phyloP scores from a whole-genome alignment of 306 rosid genomes.

The Fragaria vesca region DNA sequence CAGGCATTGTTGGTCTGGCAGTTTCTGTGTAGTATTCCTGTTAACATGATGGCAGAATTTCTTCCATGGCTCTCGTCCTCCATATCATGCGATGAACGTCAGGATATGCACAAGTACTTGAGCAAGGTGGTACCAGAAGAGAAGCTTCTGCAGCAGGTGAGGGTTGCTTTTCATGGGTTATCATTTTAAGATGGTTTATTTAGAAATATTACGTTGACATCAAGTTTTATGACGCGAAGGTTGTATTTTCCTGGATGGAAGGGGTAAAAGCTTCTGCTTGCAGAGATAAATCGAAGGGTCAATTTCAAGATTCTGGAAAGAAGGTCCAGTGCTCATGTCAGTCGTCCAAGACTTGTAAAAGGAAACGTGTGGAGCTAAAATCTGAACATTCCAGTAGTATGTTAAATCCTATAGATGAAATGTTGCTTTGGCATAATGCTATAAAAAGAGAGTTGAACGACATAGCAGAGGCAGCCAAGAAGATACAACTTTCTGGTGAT shows the following conservation, averaged over 20 bases:
- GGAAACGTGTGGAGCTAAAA: conserved; percentile 42
- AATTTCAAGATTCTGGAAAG: conserved; percentile 37
- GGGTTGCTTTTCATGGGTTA: conserved; percentile 7
- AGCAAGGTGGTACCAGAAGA: conserved; percentile 73
- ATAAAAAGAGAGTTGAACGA: conserved; percentile 76
- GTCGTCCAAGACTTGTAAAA: conserved; percentile 32
- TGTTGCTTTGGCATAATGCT: conserved; percentile 91
- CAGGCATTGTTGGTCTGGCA: conserved; percentile 91
- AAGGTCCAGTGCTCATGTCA: conserved; percentile 29
- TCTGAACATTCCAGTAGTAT: conserved; percentile 26
- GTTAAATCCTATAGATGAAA: conserved; percentile 77
- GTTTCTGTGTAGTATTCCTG: conserved; percentile 93
- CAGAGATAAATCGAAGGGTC: conserved; percentile 18
- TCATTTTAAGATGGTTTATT: background rate
- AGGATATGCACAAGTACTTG: conserved; percentile 65
- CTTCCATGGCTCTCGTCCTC: conserved; percentile 89
- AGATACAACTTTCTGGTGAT: conserved; percentile 55
- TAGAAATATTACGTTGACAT: conserved; percentile 12
- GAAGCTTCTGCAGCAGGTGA: conserved; percentile 91
- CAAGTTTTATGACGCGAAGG: conserved; percentile 47
- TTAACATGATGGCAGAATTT: conserved; percentile 79
- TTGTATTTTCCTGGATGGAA: conserved; percentile 84
- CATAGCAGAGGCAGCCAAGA: conserved; percentile 50
- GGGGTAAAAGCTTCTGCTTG: conserved; percentile 33
- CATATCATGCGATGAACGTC: conserved; percentile 72